Evolutionary conservation across 139 green algal species (phyloP).

Genomic region (Chlamydomonas incerta): DNA sequence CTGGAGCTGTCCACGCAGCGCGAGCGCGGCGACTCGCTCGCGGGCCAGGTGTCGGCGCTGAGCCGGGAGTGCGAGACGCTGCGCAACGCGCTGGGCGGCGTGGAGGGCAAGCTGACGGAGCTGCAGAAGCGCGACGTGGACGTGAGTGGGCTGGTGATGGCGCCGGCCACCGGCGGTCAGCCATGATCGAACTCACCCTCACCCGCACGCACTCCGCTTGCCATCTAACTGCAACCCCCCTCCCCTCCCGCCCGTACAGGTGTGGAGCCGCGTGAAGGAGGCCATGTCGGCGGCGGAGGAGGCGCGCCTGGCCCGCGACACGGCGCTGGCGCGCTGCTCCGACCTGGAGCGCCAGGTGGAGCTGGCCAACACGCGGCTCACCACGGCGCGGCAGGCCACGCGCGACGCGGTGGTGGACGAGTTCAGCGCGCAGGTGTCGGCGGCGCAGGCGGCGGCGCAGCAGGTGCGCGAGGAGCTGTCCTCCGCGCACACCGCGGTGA

Average conservation of each 20-base stretch:
- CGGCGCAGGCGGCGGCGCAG: background rate
- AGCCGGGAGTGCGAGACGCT: constrained; percentile 49
- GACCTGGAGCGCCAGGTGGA: constrained; percentile 52
- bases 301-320: constrained; percentile 58
- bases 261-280: constrained; percentile 64
- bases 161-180: no score
- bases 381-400: constrained; percentile 34
- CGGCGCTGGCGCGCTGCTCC: constrained; percentile 9
- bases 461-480: constrained; percentile 47
- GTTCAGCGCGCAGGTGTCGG: constrained; percentile 20
- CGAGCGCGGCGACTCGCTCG: constrained; percentile 42
- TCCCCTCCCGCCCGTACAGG: constrained; percentile 37
- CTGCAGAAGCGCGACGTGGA: constrained; percentile 67
- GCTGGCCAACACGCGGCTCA: constrained; percentile 33
- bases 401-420: constrained; percentile 32
- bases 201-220: no score
- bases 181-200: no score
- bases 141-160: no score
- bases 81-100: constrained; percentile 28
- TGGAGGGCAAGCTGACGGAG: constrained; percentile 63
- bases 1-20: constrained; percentile 37
- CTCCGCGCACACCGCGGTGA: background rate
- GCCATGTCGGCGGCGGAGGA: constrained; percentile 69
- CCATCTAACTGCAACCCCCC: background rate
- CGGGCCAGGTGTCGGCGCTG: constrained; percentile 5